phyloP scores from a whole-genome alignment of 106 monocot genomes.

The Iris macrosiphon region DNA sequence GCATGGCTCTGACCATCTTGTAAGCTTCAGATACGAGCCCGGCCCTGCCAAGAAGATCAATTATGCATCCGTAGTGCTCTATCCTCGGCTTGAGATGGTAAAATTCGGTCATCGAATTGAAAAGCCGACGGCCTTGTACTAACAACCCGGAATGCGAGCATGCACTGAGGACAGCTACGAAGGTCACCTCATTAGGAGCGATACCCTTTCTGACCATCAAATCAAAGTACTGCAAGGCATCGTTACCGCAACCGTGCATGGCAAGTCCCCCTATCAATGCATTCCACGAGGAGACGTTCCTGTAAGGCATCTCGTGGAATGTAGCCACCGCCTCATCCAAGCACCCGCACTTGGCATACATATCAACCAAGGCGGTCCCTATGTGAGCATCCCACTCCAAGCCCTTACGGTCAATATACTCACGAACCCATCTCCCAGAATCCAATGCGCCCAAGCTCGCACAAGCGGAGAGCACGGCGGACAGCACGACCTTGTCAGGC shows the following conservation, averaged over 20 bases:
- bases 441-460: constrained; percentile 52
- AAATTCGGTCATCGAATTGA: constrained; percentile 31
- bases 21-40: constrained; percentile 43
- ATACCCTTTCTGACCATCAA: constrained; percentile 25
- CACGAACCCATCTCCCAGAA: constrained; percentile 49
- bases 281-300: constrained; percentile 63
- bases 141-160: constrained; percentile 57
- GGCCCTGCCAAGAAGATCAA: constrained; percentile 62
- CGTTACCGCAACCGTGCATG: constrained; percentile 36
- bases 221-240: constrained; percentile 34
- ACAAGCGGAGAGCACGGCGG: constrained; percentile 74
- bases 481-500: constrained; percentile 55
- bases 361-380: constrained; percentile 49
- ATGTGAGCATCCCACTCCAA: constrained; percentile 56
- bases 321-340: constrained; percentile 29
- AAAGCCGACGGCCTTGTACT: constrained; percentile 36
- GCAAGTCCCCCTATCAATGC: constrained; percentile 54
- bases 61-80: constrained; percentile 67
- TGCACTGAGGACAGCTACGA: constrained; percentile 44
- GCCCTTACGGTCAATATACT: constrained; percentile 44
- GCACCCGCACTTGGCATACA: constrained; percentile 70
- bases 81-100: constrained; percentile 41
- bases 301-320: constrained; percentile 38
- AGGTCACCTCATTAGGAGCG: constrained; percentile 58
- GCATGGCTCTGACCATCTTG: constrained; percentile 44